Evolutionary conservation across 2,329 filamentous ascomycete genomes (phyloP).

Genomic region (Botrytis pseudocinerea): DNA sequence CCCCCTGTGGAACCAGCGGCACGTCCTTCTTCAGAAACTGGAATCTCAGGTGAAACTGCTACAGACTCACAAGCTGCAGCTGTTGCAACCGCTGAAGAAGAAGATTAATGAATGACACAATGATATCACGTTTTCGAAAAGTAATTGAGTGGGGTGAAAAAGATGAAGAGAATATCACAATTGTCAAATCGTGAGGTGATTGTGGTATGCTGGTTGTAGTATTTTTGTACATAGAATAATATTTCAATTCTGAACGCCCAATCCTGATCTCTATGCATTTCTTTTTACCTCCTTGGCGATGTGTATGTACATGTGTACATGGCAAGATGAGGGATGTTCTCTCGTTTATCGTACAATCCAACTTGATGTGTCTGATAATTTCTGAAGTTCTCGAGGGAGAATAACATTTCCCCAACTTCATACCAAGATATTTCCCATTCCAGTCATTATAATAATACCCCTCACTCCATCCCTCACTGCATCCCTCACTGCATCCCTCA

Average conservation of each 20-base stretch:
- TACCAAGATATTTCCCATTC: neutral
- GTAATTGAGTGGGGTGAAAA: slow-evolving; percentile 4
- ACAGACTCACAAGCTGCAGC: slow-evolving; percentile 31
- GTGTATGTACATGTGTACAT: neutral
- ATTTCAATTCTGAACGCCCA: slow-evolving; percentile 26
- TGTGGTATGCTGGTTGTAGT: slow-evolving; percentile 20
- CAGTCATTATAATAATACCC: slow-evolving; percentile 8
- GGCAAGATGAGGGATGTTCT: neutral
- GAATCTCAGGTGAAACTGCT: slow-evolving; percentile 35
- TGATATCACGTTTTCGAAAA: slow-evolving; percentile 23
- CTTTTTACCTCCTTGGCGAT: neutral
- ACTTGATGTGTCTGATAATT: neutral
- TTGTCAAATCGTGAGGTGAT: slow-evolving; percentile 13
- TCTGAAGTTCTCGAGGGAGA: neutral
- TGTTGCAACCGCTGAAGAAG: slow-evolving; percentile 33
- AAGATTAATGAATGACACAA: slow-evolving; percentile 28
- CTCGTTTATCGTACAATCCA: slow-evolving; percentile 7
- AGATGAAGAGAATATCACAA: slow-evolving; percentile 17
- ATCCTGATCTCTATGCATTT: slow-evolving; percentile 2
- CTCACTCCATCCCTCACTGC: slow-evolving; percentile 35
- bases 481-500: slow-evolving; percentile 34
- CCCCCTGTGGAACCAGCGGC: slow-evolving; percentile 56
- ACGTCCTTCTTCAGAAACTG: slow-evolving; percentile 52
- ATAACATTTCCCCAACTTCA: neutral
- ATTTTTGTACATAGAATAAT: slow-evolving; percentile 41